A percentile compares a stretch with the other conserved stretches of the same genome.
phyloP scores from a whole-genome alignment of 192 early-diverging fungal genomes.

The Umbelopsis isabellina region DNA sequence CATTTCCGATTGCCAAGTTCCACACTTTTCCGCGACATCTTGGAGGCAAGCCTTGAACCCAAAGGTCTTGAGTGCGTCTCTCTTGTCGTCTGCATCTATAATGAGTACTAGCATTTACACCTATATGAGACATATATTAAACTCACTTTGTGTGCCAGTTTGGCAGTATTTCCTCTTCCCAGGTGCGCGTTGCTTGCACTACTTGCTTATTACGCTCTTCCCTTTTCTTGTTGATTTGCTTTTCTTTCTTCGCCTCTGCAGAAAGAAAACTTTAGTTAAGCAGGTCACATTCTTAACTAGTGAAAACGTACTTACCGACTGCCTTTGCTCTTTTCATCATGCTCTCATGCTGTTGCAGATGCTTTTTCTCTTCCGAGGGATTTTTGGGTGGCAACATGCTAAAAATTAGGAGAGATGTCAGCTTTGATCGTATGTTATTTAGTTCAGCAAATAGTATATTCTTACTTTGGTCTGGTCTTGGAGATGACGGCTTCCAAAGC shows the following conservation, averaged over 20 bases:
- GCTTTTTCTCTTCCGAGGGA: conserved; percentile 43
- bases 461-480: conserved; percentile 46
- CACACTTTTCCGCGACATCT: conserved; percentile 44
- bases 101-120: not conserved
- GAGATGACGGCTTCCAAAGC: conserved; percentile 45
- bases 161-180: conserved; percentile 46
- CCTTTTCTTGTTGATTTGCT: conserved; percentile 35
- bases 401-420: not conserved
- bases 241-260: conserved; percentile 39
- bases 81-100: conserved; percentile 24
- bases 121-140: not conserved
- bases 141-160: conserved; percentile 43
- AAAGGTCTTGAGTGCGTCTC: conserved; percentile 38
- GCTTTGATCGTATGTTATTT: not conserved
- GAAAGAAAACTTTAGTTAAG: not conserved
- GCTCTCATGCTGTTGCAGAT: conserved; percentile 42
- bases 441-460: not conserved
- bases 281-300: no score
- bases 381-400: conserved; percentile 46
- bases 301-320: conserved; percentile 21
- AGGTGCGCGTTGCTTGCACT: conserved; percentile 25
- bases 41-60: conserved; percentile 47
- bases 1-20: conserved; percentile 42
- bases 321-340: conserved; percentile 48
- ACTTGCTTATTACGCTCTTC: conserved; percentile 44